These are phyloP conservation scores for Excoecaria cochinchinensis DNA, from an alignment of 345 rosid genomes.

Conservation along the genomic window DNA sequence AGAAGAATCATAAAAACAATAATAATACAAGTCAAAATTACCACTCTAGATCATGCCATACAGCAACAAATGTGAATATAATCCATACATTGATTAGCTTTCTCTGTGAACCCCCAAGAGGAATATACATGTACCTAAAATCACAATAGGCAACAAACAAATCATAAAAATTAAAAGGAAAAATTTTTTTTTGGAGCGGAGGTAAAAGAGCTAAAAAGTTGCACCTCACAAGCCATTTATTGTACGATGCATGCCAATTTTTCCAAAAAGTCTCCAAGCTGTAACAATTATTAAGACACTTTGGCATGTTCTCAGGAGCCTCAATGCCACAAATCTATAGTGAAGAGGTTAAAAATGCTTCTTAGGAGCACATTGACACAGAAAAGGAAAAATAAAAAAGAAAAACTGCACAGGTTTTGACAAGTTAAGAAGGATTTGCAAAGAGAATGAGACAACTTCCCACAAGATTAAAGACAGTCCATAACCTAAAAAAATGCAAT, in stretches of 20 bases:
- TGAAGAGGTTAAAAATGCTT: not conserved
- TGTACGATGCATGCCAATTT: slow-evolving; percentile 97
- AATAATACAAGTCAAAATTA: slow-evolving; percentile 27
- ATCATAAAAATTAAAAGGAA: not conserved
- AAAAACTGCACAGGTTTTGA: not conserved
- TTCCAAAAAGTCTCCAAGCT: slow-evolving; percentile 92
- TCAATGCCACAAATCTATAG: slow-evolving; percentile 80
- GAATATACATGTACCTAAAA: slow-evolving; percentile 89
- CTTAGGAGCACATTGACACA: not conserved
- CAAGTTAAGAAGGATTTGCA: slow-evolving; percentile 11
- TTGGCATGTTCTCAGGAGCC: slow-evolving; percentile 88
- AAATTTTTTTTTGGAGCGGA: not conserved
- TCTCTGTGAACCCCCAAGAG: slow-evolving; percentile 85
- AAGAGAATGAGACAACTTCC: not conserved
- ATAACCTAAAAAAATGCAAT: not conserved
- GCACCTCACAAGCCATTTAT: slow-evolving; percentile 98
- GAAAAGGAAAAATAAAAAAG: not conserved
- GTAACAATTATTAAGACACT: slow-evolving; percentile 86
- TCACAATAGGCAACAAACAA: slow-evolving; percentile 8
- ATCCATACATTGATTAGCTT: slow-evolving; percentile 87
- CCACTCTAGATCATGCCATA: slow-evolving; percentile 99
- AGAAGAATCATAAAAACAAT: not conserved
- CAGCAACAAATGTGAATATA: slow-evolving; percentile 88
- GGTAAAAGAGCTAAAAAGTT: slow-evolving; percentile 18
- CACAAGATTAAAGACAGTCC: slow-evolving; percentile 3